Percentiles rank a stretch among this genome's conserved stretches.
These are phyloP conservation scores for Boletus rufocinnamomeus DNA, from an alignment of 768 basidiomycete species.

Conservation along the genomic window DNA sequence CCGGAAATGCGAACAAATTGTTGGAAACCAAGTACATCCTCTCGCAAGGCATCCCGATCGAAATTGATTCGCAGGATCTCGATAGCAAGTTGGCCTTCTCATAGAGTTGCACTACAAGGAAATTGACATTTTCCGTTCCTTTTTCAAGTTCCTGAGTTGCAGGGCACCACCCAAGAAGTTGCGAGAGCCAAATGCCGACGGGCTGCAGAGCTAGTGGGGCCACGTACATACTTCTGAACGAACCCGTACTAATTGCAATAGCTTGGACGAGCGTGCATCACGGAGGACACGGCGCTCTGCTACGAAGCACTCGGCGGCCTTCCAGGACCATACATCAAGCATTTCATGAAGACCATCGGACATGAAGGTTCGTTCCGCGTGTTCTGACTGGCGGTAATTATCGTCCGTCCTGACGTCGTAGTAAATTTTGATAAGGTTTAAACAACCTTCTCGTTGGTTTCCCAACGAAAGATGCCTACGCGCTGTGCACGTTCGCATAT, in stretches of 20 bases:
- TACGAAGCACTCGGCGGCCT: constrained; percentile 88
- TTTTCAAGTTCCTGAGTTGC: constrained; percentile 82
- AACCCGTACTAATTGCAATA: constrained; percentile 18
- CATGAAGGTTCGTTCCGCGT: constrained; percentile 62
- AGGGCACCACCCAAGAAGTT: constrained; percentile 90
- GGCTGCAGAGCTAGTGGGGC: constrained; percentile 76
- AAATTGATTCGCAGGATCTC: constrained; percentile 74
- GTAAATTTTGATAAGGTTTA: constrained; percentile 48
- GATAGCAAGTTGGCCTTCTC: constrained; percentile 59
- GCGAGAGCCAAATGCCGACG: constrained; percentile 82
- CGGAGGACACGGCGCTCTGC: constrained; percentile 94
- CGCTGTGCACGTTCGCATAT: constrained; percentile 96
- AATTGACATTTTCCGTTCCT: constrained; percentile 1
- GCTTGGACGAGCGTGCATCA: constrained; percentile 61
- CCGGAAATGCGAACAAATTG: constrained; percentile 92
- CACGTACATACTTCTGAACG: neutral
- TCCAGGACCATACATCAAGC: constrained; percentile 97
- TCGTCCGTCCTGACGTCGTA: neutral
- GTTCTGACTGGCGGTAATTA: neutral
- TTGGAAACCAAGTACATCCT: constrained; percentile 87
- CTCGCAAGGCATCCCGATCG: constrained; percentile 61
- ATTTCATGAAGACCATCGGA: constrained; percentile 81
- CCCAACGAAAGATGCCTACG: constrained; percentile 75
- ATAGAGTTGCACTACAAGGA: neutral
- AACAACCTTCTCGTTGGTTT: constrained; percentile 83